phyloP scores from a whole-genome alignment of 2,329 filamentous ascomycete genomes.

The Pseudopithomyces maydicus region DNA sequence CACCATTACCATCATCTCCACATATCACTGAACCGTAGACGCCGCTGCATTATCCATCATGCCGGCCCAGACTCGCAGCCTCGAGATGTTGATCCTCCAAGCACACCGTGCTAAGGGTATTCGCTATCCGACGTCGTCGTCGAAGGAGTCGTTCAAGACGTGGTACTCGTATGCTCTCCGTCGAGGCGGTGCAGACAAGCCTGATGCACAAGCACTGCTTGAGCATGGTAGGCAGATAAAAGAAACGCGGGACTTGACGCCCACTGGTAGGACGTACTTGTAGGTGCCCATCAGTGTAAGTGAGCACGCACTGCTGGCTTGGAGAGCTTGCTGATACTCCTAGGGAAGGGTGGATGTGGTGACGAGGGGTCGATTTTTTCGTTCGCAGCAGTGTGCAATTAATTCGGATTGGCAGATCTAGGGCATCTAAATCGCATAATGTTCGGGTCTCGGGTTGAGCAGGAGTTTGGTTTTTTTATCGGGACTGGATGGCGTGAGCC shows the following conservation, averaged over 20 bases:
- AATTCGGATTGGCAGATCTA: neutral
- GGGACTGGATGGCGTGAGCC: too few species aligned
- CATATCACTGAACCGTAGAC: neutral
- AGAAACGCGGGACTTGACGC: slow-evolving; percentile 28
- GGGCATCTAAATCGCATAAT: neutral
- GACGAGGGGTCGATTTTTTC: neutral
- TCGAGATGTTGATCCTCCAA: slow-evolving; percentile 38
- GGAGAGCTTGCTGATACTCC: neutral
- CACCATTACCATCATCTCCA: neutral
- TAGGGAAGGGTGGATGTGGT: slow-evolving; percentile 1
- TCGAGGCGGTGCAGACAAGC: slow-evolving; percentile 27
- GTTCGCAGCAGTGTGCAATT: neutral
- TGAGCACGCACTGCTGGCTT: neutral
- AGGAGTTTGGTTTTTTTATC: too few species aligned
- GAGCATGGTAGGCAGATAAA: slow-evolving; percentile 31
- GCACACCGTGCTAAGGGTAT: slow-evolving; percentile 43
- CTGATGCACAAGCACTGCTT: slow-evolving; percentile 19
- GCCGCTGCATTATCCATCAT: slow-evolving; percentile 15
- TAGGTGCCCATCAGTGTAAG: slow-evolving; percentile 24
- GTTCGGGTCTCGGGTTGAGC: neutral
- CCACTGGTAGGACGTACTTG: slow-evolving; percentile 38
- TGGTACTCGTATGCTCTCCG: slow-evolving; percentile 44
- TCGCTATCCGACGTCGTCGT: slow-evolving; percentile 33
- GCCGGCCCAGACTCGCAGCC: slow-evolving; percentile 31
- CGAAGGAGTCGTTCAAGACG: slow-evolving; percentile 43